Evolutionary conservation across 148 eudicot species (phyloP), one percentile per base, ranked within the genome.

Genomic region (Chenopodium album): DNA sequence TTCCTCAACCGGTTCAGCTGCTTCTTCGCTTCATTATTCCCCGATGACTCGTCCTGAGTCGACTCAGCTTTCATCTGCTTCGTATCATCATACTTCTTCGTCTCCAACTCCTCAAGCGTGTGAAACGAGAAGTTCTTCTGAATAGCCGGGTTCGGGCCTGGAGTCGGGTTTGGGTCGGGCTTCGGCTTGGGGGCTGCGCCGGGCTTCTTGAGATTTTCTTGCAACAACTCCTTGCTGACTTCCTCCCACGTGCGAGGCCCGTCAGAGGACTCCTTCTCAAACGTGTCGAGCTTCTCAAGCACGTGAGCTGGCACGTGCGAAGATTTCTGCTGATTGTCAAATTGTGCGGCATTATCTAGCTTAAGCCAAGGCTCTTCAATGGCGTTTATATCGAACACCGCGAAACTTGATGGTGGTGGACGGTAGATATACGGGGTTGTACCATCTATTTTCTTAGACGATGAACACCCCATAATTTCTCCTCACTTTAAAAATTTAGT

Each of bases 241-340:
- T 96, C 98, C 9, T 94, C 98, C 99, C 99, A 96, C n/a, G 97
- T 28, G 74, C 90, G 88, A 47, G 99, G 97, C n/a, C 84, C 90
- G n/a, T 87, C 89, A 60, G 89, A 82, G 1, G 9, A 76, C 10
- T 83, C 85, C 73, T 78, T 75, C 77, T 94, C 98, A 31, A 90
- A 80, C 69, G 84, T 83, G 71, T 89, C 84, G 72, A 95, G 92
- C 90, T 95, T 95, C 75, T 92, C 97, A 1, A 92, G 92, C 34
- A 96, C 64, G 1, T 89, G 92, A 17, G 84, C 75, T 1, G 97
- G 97, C 78, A 92, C 88, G 78, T 83, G 86, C 0, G 88, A 74
- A 54, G 92, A 71, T 32, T 91, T 89, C 12, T 89, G 84, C 0
- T 81, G 74, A 20, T 86, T 32, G 4, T 86, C 56, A 12, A 82